These are phyloP conservation scores for Acanthamoeba healyi DNA, from an alignment of 208 protist species.

Conservation along the genomic window DNA sequence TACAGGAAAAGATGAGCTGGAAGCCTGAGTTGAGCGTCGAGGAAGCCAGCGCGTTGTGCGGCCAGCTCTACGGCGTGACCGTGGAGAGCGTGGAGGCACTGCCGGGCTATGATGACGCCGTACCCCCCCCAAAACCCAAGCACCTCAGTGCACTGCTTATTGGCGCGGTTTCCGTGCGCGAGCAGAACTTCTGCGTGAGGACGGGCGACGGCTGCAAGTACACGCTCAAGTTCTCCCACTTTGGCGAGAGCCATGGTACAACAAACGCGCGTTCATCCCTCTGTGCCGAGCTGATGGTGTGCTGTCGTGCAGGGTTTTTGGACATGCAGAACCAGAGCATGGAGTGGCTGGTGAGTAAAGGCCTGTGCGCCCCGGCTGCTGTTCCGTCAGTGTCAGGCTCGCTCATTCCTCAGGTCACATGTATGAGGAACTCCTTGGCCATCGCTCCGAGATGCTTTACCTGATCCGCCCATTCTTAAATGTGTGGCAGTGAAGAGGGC, in stretches of 20 bases:
- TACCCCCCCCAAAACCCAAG: not conserved
- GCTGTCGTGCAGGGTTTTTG: not conserved
- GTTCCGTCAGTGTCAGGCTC: not conserved
- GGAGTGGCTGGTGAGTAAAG: conserved; percentile 20
- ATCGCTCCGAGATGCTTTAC: not conserved
- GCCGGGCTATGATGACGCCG: conserved; percentile 20
- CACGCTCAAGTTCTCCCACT: conserved; percentile 42
- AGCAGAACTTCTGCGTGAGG: conserved; percentile 29
- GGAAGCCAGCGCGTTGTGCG: not conserved
- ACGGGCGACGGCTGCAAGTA: not conserved
- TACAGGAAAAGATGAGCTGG: not conserved
- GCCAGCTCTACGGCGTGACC: not conserved
- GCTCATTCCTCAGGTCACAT: conserved; percentile 45
- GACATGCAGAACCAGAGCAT: conserved; percentile 51
- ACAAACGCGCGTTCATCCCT: not conserved
- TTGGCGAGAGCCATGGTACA: conserved; percentile 25
- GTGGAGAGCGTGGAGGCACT: not conserved
- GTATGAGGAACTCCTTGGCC: not conserved
- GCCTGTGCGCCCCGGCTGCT: conserved; percentile 2
- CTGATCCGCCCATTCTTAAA: too few relatives aligned
- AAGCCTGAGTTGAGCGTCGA: not conserved
- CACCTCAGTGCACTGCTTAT: not conserved
- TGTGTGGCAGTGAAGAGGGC: not conserved
- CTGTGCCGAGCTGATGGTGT: not conserved
- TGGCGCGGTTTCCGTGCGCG: not conserved